Conservation (phyloP, 2,329 filamentous ascomycete genomes). For the Hypomyces rosellus region DNA sequence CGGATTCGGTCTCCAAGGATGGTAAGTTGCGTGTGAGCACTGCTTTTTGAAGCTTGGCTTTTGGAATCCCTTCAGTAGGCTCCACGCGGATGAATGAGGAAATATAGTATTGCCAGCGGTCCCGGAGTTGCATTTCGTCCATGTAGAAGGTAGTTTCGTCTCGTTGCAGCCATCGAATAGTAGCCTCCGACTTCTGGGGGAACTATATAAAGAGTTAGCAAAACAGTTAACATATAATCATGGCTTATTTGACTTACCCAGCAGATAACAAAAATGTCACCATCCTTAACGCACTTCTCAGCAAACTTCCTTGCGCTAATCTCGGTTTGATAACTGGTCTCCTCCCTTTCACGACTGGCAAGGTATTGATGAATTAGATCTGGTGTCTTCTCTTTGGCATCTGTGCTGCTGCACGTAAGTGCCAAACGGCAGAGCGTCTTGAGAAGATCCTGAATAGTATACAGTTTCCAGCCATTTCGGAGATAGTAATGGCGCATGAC, state of each 20-base stretch:
- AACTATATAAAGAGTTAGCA: constrained; percentile 39
- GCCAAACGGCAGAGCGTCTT: constrained; percentile 75
- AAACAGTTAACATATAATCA: constrained; percentile 26
- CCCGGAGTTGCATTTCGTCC: constrained; percentile 77
- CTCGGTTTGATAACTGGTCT: constrained; percentile 84
- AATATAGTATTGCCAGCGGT: constrained; percentile 92
- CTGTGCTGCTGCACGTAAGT: constrained; percentile 73
- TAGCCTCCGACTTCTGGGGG: constrained; percentile 61
- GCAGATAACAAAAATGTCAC: constrained; percentile 81
- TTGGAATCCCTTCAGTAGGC: constrained; percentile 72
- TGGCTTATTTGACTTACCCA: constrained; percentile 60
- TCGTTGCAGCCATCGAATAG: constrained; percentile 63
- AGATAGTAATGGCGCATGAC: constrained; percentile 88
- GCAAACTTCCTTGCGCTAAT: constrained; percentile 87
- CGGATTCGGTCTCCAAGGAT: constrained; percentile 52
- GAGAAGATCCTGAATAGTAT: constrained; percentile 85
- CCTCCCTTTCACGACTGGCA: constrained; percentile 70
- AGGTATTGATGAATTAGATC: constrained; percentile 87
- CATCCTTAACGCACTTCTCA: constrained; percentile 87
- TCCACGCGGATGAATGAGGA: constrained; percentile 85
- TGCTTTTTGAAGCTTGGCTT: constrained; percentile 58
- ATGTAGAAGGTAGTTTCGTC: constrained; percentile 76
- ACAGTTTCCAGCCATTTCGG: constrained; percentile 84
- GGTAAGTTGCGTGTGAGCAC: constrained; percentile 68
- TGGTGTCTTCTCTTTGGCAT: constrained; percentile 87